phyloP scores from a whole-genome alignment of 1,139 yeast species.

The Saccharomyces hybrid region DNA sequence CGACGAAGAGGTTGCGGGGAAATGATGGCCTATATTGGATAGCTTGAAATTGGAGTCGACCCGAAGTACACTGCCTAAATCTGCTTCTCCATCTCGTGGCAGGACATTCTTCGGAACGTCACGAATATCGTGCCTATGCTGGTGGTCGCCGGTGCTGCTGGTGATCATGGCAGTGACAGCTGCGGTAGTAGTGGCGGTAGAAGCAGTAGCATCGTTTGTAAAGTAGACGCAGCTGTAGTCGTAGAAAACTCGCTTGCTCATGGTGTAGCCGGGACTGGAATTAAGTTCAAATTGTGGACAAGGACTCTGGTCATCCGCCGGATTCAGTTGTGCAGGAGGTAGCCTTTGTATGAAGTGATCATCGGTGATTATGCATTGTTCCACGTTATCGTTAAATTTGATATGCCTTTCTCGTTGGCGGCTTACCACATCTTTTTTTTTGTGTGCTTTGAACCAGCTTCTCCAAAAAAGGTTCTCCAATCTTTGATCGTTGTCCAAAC shows the following conservation, averaged over 20 bases:
- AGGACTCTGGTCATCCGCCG: not conserved
- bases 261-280: not conserved
- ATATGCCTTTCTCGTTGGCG: not conserved
- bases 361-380: not conserved
- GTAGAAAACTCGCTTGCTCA: not conserved
- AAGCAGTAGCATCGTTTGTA: not conserved
- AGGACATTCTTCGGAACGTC: not conserved
- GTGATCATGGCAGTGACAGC: not conserved
- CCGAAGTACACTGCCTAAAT: not conserved
- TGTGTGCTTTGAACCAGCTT: conserved; percentile 5
- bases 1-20: not conserved
- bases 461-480: conserved; percentile 13
- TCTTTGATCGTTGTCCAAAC: conserved; percentile 1
- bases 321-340: not conserved
- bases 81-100: not conserved
- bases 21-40: not conserved
- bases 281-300: not conserved
- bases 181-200: not conserved
- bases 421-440: not conserved
- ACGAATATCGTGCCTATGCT: not conserved
- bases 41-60: not conserved
- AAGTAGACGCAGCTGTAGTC: not conserved
- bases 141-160: not conserved
- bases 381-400: not conserved
- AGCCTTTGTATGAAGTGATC: not conserved